Evolutionary conservation across 176 grass and related monocot species (phyloP).

Genomic region (Raddia guianensis): DNA sequence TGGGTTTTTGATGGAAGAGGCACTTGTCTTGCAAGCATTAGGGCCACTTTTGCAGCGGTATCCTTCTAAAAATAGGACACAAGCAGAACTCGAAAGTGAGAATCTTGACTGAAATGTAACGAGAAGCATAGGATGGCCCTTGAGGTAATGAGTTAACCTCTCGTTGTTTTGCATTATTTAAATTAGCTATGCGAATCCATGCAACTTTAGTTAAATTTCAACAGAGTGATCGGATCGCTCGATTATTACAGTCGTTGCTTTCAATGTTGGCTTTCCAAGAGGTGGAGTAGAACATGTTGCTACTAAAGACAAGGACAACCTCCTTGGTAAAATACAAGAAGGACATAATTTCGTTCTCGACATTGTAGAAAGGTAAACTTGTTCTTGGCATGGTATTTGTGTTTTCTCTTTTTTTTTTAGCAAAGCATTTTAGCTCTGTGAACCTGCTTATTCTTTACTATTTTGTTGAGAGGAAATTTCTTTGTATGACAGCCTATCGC

Average conservation of each 20-base stretch:
- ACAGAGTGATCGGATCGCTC: conserved; percentile 36
- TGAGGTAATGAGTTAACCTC: conserved; percentile 60
- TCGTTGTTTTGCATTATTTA: conserved; percentile 15
- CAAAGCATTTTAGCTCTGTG: too few species aligned
- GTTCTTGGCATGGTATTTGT: too few species aligned
- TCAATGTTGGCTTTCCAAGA: conserved; percentile 69
- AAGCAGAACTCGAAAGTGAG: conserved; percentile 70
- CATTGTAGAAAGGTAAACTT: too few species aligned
- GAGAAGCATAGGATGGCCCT: conserved; percentile 60
- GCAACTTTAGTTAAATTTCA: conserved; percentile 35
- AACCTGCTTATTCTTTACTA: too few species aligned
- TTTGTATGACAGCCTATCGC: too few species aligned
- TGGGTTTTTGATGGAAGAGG: too few species aligned
- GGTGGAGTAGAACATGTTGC: conserved; percentile 62
- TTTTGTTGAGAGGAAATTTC: too few species aligned
- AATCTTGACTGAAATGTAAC: conserved; percentile 61
- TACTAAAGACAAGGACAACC: conserved; percentile 51
- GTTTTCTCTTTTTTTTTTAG: too few species aligned
- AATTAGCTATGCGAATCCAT: conserved; percentile 6
- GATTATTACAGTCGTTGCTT: conserved; percentile 58
- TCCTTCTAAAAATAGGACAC: conserved; percentile 52
- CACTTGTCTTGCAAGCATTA: too few species aligned
- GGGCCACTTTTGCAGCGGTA: too few species aligned
- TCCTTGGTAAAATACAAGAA: too few species aligned
- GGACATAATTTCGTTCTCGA: too few species aligned